Base-by-base conservation (phyloP, 257 asterid species). In the Ligustrum vulgare region DNA sequence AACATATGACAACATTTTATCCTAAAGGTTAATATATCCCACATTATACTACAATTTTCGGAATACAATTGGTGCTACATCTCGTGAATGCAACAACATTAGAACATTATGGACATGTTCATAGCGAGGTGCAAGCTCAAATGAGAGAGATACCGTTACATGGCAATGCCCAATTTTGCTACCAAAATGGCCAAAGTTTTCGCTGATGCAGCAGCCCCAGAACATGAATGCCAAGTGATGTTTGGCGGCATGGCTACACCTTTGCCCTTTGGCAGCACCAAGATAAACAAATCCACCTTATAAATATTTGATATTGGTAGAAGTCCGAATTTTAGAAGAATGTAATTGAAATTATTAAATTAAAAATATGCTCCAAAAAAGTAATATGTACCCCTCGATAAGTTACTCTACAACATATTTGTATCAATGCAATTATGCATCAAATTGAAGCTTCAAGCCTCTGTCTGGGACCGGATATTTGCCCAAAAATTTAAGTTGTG, bases 161-260 rank as follows among this genome's bases (percentile, higher is more conserved):
- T 89, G 5, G 97, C 84, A 1, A 94, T 60, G 22, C 91, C 92
- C n/a, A 94, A 70, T 70, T 89, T 94, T 37, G 97, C 95, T 70
- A 91, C 95, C 31, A 94, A n/a, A 6, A 89, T 71, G 65, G 98
- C 98, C 20, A 94, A 80, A 67, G 31, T 94, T 89, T 71, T 94
- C 97, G 18, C 98, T 98, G 60, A 92, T 78, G 90, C 98, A 94
- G 0, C 94, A 22, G 34, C 98, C 98, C 47, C 92, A 94, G 0
- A 98, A 96, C 89, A 94, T 81, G 82, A 88, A 92, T 0, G 98
- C 96, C 93, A 83, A 86, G 0, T 91, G 94, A 82, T 88, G 91
- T 31, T 83, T 87, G 33, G 96, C 91, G 1, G 95, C 96, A 36
- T 84, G 92, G 4, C 85, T 66, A 90, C 89, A 16, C 96, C 97